Conservation (phyloP, 1,284 basidiomycete species). For the Puccinia novopanici region DNA sequence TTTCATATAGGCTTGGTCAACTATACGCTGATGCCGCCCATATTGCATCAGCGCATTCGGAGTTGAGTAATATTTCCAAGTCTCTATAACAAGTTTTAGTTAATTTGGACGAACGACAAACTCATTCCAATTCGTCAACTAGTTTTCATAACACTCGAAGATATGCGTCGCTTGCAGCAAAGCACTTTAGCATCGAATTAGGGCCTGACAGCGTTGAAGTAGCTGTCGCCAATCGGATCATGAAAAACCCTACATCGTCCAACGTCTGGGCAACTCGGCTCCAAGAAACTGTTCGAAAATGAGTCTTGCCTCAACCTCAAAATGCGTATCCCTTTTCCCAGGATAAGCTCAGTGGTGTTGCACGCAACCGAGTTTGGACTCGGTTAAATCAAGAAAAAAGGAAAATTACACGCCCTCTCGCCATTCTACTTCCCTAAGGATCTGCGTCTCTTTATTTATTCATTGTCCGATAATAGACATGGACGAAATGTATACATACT, state of each 20-base stretch:
- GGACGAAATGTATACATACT: background rate
- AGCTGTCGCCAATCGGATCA: slow-evolving; percentile 27
- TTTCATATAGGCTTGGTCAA: slow-evolving; percentile 28
- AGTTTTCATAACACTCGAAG: slow-evolving; percentile 33
- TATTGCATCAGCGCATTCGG: slow-evolving; percentile 38
- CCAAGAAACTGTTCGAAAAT: slow-evolving; percentile 44
- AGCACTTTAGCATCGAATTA: slow-evolving; percentile 47
- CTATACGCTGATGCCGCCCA: slow-evolving; percentile 49
- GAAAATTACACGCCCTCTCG: background rate
- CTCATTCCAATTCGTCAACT: background rate
- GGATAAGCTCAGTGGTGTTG: background rate
- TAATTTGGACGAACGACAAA: background rate
- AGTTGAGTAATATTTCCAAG: slow-evolving; percentile 43
- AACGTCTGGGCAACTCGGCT: slow-evolving; percentile 40
- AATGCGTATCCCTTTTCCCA: background rate
- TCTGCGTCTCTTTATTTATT: background rate
- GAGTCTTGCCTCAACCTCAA: background rate
- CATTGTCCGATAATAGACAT: background rate
- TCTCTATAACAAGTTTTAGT: background rate
- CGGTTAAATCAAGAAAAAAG: background rate
- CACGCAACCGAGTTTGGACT: background rate
- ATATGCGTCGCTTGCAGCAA: slow-evolving; percentile 30
- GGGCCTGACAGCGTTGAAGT: slow-evolving; percentile 47
- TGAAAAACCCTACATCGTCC: slow-evolving; percentile 43
- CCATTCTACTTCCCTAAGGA: background rate